Evolutionary conservation across 805 yeast species (phyloP), one percentile per base, ranked within the genome.

Genomic region (Starmerella vitae): DNA sequence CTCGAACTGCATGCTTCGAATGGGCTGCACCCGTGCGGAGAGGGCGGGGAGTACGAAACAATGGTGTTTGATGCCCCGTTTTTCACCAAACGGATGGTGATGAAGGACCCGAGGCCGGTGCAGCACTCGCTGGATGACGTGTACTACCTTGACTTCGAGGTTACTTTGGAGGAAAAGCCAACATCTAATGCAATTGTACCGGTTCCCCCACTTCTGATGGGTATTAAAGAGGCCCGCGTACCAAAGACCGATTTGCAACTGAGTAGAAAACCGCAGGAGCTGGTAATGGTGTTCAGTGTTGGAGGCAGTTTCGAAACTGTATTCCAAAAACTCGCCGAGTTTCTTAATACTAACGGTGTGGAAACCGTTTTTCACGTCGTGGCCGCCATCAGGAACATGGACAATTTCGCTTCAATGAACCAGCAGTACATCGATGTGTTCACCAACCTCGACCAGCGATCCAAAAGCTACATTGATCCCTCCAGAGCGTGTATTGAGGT

Each of bases 21-120:
- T 59, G 93, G 86, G 2, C 81, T 86, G 12, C 95, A 88, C 57
- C 75, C 91, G 0, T 91, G 98, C 62, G 99, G 99, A 12, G 99
- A 91, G 64, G 99, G 99, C 25, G 99, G 99, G 1, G 99, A 91
- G 58, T 91, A 84, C 58, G 99, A 91, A 57, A 78, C 95, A 0
- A 63, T 88, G 49, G 97, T 88, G 2, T 64, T 91, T 21, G 95
- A 91, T 58, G 83, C 93, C 1, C 93, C 94, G 0, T 77, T 83
- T 44, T 91, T 88, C 61, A 62, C 61, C 24, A 7, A 20, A 8
- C 61, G 59, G 7, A 58, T 79, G 14, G 56, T 49, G 1, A 61
- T 66, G 2, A 55, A 55, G 13, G 30, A 27, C 19, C 32, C n/a
- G 13, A 53, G 63, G 21, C 56, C 69, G 1, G 59, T 71, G 1